Evolutionary conservation across 2,329 filamentous ascomycete species (phyloP).

Genomic region (Daldinia sp.): DNA sequence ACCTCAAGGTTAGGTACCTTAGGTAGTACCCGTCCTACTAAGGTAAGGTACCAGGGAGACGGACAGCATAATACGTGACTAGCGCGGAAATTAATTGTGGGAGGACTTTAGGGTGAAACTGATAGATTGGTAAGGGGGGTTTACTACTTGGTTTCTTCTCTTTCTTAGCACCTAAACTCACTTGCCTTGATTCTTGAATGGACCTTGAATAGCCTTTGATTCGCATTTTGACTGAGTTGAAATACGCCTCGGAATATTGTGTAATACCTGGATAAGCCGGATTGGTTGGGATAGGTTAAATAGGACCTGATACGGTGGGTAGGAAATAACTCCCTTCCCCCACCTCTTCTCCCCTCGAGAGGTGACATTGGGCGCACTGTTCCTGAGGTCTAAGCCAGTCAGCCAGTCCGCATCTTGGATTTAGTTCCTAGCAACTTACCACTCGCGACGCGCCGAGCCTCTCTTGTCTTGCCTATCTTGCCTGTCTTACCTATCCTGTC

Average conservation of each 20-base stretch:
- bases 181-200: not conserved
- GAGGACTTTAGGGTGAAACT: conserved; percentile 39
- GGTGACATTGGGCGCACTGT: conserved; percentile 1
- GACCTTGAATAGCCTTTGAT: not conserved
- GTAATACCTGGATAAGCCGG: not conserved
- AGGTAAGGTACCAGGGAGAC: conserved; percentile 34
- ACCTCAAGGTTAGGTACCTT: not conserved
- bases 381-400: conserved; percentile 2
- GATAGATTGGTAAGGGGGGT: conserved; percentile 1
- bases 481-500: not conserved
- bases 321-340: too few species aligned
- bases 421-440: not conserved
- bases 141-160: not conserved
- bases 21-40: too few species aligned
- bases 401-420: not conserved
- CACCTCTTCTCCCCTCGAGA: too few species aligned
- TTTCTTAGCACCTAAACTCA: too few species aligned
- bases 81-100: conserved; percentile 36
- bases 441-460: not conserved
- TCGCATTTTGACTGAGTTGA: not conserved
- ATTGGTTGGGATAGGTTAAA: not conserved
- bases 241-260: not conserved
- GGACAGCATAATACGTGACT: conserved; percentile 25
- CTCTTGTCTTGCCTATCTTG: not conserved
- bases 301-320: not conserved